Evolutionary conservation across 2,329 filamentous ascomycete species (phyloP).

Genomic region (Colletotrichum tropicale): DNA sequence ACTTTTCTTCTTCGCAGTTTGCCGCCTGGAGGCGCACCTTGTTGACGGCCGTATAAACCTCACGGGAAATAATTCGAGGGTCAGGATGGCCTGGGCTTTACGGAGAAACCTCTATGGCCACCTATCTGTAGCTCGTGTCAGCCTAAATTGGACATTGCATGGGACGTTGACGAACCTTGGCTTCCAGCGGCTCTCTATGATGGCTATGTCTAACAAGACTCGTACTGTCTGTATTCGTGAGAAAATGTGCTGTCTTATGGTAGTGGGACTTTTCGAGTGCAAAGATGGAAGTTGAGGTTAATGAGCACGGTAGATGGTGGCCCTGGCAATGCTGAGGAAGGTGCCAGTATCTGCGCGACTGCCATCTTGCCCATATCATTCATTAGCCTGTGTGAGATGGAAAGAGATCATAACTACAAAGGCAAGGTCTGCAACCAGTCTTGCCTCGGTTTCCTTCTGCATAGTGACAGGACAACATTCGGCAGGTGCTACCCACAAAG

Average conservation of each 20-base stretch:
- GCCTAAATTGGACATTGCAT: not conserved
- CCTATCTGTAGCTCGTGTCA: not conserved
- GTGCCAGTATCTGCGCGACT: not conserved
- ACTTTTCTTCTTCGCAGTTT: no score
- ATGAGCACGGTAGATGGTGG: not conserved
- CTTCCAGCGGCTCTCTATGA: not conserved
- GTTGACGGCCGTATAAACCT: no score
- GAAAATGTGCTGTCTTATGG: rapidly evolving
- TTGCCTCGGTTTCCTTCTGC: no score
- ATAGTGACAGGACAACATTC: no score
- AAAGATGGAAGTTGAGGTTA: not conserved
- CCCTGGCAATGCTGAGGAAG: not conserved
- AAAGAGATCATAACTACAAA: not conserved
- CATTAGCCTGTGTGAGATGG: not conserved
- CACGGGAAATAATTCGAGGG: rapidly evolving
- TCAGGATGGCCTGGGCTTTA: no score
- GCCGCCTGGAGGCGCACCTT: no score
- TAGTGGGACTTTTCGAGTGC: rapidly evolving
- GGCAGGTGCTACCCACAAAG: not conserved
- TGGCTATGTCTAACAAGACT: not conserved
- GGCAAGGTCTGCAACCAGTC: not conserved
- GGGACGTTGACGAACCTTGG: not conserved
- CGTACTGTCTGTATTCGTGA: rapidly evolving
- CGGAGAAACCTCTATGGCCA: no score
- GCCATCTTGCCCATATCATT: not conserved